Percentiles rank a stretch among this genome's conserved stretches.
Conservation (phyloP, 2,329 filamentous ascomycete genomes). For the Rhynchosporium graminicola region DNA sequence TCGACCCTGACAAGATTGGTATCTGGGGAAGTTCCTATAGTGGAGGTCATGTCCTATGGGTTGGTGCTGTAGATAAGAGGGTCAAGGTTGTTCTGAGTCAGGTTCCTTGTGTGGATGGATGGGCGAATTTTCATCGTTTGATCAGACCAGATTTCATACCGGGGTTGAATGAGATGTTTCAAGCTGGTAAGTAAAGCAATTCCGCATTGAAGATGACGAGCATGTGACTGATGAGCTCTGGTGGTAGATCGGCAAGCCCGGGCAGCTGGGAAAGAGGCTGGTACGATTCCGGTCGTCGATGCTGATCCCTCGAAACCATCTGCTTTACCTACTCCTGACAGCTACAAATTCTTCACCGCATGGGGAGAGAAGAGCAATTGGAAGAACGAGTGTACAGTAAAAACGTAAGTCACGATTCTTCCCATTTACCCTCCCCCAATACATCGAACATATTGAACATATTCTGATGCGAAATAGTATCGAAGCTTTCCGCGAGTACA, state of each 20-base stretch:
- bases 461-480: conserved; percentile 27
- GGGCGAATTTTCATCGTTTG: conserved; percentile 41
- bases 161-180: conserved; percentile 24
- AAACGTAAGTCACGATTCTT: conserved; percentile 28
- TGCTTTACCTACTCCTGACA: conserved; percentile 42
- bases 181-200: conserved; percentile 26
- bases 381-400: conserved; percentile 45
- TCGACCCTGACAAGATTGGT: conserved; percentile 41
- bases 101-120: conserved; percentile 43
- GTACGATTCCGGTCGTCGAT: conserved; percentile 40
- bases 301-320: conserved; percentile 38
- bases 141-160: conserved; percentile 38
- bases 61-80: conserved; percentile 44
- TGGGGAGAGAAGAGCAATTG: conserved; percentile 42
- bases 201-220: too few species aligned
- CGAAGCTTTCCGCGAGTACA: conserved; percentile 36
- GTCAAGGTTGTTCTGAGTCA: conserved; percentile 46
- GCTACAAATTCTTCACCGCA: conserved; percentile 40
- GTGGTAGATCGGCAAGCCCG: conserved; percentile 40
- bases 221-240: conserved; percentile 26
- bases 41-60: conserved; percentile 45
- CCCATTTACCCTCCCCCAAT: not conserved
- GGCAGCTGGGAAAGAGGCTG: conserved; percentile 39
- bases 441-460: not conserved
- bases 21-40: conserved; percentile 44